Evolutionary conservation across 2,329 filamentous ascomycete genomes (phyloP).

Genomic region (Xylariaceae sp.): DNA sequence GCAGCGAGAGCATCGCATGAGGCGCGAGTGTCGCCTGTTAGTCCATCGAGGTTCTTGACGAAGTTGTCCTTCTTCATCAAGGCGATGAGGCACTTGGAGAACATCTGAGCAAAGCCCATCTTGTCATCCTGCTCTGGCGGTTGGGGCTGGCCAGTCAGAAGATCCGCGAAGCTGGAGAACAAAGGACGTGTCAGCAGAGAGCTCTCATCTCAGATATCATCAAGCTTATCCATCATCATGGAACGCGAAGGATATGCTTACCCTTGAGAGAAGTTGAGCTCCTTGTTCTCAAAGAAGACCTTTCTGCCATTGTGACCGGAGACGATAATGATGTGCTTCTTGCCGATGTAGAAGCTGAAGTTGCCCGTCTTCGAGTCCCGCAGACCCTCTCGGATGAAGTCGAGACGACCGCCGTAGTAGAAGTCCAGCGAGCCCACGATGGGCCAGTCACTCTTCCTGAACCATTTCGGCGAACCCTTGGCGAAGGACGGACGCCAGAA

Average conservation of each 20-base stretch:
- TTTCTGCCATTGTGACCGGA: slow-evolving; percentile 40
- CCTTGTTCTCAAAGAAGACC: slow-evolving; percentile 42
- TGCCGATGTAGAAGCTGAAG: slow-evolving; percentile 47
- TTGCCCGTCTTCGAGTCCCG: slow-evolving; percentile 37
- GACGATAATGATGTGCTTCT: slow-evolving; percentile 41
- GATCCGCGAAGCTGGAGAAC: slow-evolving; percentile 23
- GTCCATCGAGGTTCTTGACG: slow-evolving; percentile 34
- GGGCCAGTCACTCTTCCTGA: slow-evolving; percentile 31
- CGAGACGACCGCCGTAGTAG: slow-evolving; percentile 39
- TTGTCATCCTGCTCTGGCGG: slow-evolving; percentile 10
- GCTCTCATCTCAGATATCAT: too few species aligned
- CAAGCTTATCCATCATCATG: too few species aligned
- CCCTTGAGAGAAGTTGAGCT: slow-evolving; percentile 40
- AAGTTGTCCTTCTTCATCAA: slow-evolving; percentile 38
- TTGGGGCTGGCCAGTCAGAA: slow-evolving; percentile 22
- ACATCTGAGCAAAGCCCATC: slow-evolving; percentile 26
- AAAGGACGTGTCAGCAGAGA: too few species aligned
- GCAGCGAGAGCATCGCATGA: slow-evolving; percentile 36
- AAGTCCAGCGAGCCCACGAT: slow-evolving; percentile 39
- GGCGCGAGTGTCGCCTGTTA: slow-evolving; percentile 40
- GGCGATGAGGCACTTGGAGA: slow-evolving; percentile 31
- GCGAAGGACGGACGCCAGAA: slow-evolving; percentile 25
- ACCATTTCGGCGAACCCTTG: slow-evolving; percentile 26
- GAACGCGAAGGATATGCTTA: slow-evolving; percentile 21
- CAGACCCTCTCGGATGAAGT: slow-evolving; percentile 36